Conservation (phyloP, 352 stramenopile genomes). For the Phytophthora hybrid region DNA sequence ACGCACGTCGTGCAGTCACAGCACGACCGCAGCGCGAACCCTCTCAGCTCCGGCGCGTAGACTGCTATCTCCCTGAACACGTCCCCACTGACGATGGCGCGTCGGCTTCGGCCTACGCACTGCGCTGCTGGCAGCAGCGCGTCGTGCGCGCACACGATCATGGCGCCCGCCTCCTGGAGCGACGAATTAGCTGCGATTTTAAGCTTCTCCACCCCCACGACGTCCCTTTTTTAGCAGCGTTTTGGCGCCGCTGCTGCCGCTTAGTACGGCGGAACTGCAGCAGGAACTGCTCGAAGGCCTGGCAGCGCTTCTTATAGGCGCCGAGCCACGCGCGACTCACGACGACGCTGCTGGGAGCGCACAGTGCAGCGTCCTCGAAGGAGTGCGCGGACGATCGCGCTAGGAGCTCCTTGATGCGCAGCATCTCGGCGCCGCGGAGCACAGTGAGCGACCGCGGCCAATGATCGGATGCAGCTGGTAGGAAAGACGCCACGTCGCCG, state of each 20-base stretch:
- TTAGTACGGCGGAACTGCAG: conserved; percentile 77
- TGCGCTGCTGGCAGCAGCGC: conserved; percentile 59
- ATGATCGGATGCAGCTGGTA: conserved; percentile 54
- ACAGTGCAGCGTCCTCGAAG: conserved; percentile 51
- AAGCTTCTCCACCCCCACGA: conserved; percentile 7
- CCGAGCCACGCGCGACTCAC: conserved; percentile 81
- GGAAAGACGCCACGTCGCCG: conserved; percentile 57
- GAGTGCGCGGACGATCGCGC: conserved; percentile 40
- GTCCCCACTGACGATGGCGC: conserved; percentile 58
- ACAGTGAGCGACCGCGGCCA: conserved; percentile 72
- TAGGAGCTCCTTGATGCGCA: conserved; percentile 71
- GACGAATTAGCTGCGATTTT: conserved; percentile 36
- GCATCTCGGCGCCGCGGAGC: conserved; percentile 69
- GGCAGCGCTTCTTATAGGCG: conserved; percentile 77
- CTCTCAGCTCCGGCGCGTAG: conserved; percentile 68
- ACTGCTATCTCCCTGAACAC: conserved; percentile 58
- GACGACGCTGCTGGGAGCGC: conserved; percentile 55
- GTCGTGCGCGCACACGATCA: conserved; percentile 78
- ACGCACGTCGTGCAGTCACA: conserved; percentile 70
- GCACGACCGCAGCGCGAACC: conserved; percentile 57
- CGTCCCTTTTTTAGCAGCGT: conserved; percentile 40
- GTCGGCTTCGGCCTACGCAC: conserved; percentile 70
- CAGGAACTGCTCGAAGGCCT: conserved; percentile 77
- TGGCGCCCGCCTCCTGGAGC: conserved; percentile 34
- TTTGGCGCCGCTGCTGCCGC: conserved; percentile 68